Base-by-base conservation (phyloP, 2,329 filamentous ascomycete species). In the Whalleya microplaca region DNA sequence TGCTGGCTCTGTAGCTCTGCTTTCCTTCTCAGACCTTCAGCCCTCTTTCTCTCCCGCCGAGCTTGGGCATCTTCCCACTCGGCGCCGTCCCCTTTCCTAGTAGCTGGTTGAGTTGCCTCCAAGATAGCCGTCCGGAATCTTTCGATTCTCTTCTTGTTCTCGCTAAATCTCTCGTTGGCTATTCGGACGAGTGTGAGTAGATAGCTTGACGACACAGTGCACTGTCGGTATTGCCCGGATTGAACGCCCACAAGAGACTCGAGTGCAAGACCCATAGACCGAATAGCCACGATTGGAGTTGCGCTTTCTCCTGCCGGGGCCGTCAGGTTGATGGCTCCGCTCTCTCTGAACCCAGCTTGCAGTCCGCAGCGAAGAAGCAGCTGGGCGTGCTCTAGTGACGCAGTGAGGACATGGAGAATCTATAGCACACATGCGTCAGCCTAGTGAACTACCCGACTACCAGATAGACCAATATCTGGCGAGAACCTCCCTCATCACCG, bases 321-420 rank as follows among this genome's bases (percentile, higher is more conserved):
- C 1, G 74, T 72, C 45, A 91, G 71, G 67, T 88, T 91, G 55
- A 96, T 81, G 48, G 94, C 88, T 18, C 94, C 94, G 56, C 90
- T 95, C 75, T 98, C 94, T 14, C 94, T 87, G 71, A 97, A 97
- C 0, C 94, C 94, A 3, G 92, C 89, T 65, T 87, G 84, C 9
- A 94, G 79, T 1, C 90, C 93, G 44, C 90, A 90, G 10, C 86
- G 81, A 14, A 96, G 82, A 18, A 96, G 80, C 8, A 83, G 79
- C 63, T 96, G 89, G 3, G 94, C 92, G 66, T 94, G 85, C 12
- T 83, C 75, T 0, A 87, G 79, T 0, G 91, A 94, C 16, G 92
- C 85, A 5, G 91, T 87, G 66, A 96, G 82, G 43, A 98, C 81
- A 65, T 98, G 94, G 0, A 98, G 84, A 64, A 97, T 96, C 93